These are phyloP conservation scores for Pneumocystis carinii DNA, from an alignment of 1,139 yeast genomes.

Conservation along the genomic window DNA sequence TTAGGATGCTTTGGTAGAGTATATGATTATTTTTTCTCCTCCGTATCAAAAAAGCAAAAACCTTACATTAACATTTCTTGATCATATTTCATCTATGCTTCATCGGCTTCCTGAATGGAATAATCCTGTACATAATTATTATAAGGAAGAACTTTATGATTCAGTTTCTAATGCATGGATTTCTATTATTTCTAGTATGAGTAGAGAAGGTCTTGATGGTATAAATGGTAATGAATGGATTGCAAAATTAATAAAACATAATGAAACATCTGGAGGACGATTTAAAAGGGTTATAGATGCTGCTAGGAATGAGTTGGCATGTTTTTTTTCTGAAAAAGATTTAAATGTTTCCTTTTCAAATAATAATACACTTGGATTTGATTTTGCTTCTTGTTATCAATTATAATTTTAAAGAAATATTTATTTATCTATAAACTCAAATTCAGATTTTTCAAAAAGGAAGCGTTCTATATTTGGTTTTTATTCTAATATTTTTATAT, in stretches of 20 bases:
- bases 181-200: conserved; percentile 39
- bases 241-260: conserved; percentile 42
- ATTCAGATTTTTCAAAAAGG: neutral
- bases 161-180: conserved; percentile 69
- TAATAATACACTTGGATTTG: neutral
- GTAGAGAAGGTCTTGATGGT: conserved; percentile 28
- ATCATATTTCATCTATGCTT: conserved; percentile 48
- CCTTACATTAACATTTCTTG: conserved; percentile 51
- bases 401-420: neutral
- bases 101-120: conserved; percentile 60
- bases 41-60: conserved; percentile 49
- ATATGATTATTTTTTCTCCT: conserved; percentile 62
- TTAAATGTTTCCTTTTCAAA: neutral
- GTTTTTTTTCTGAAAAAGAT: neutral
- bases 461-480: too few relatives aligned
- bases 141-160: conserved; percentile 57
- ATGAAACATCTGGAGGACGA: conserved; percentile 36
- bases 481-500: too few relatives aligned
- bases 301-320: conserved; percentile 10
- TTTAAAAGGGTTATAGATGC: conserved; percentile 15
- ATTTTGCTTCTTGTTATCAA: neutral
- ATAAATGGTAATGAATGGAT: conserved; percentile 35
- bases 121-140: conserved; percentile 57
- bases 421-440: neutral
- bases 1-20: conserved; percentile 55